Evolutionary conservation across 139 green algal genomes (phyloP).

Genomic region (Auxenochlorella pyrenoidosa): DNA sequence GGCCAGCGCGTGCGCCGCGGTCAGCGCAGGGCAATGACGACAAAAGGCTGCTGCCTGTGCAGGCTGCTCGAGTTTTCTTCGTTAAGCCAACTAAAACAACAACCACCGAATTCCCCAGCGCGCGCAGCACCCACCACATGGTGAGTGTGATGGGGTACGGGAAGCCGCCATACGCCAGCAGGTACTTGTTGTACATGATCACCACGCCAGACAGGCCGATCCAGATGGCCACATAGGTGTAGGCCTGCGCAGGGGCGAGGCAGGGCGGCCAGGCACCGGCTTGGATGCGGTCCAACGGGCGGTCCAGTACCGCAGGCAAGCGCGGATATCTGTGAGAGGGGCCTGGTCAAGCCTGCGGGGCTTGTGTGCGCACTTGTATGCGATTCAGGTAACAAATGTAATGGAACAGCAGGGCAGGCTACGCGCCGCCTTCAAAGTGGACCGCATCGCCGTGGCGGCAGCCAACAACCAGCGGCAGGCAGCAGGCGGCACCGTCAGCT

Average conservation of each 20-base stretch:
- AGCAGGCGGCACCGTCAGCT: not conserved
- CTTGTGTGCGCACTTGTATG: not conserved
- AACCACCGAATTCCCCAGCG: too few relatives aligned
- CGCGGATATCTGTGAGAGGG: not conserved
- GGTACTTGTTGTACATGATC: conserved; percentile 97
- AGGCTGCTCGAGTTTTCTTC: too few relatives aligned
- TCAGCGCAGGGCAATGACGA: not conserved
- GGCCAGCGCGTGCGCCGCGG: not conserved
- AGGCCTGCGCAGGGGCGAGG: conserved; percentile 41
- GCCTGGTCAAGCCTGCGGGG: not conserved
- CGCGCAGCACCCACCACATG: conserved; percentile 36
- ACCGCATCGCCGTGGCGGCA: not conserved
- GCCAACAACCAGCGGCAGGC: not conserved
- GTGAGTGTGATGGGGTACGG: conserved; percentile 92
- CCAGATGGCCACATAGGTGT: conserved; percentile 85
- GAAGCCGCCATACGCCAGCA: conserved; percentile 86
- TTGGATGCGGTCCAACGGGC: too few relatives aligned
- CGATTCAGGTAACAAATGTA: too few relatives aligned
- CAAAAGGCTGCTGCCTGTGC: too few relatives aligned
- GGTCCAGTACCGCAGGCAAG: too few relatives aligned
- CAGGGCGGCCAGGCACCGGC: too few relatives aligned
- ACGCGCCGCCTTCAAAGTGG: not conserved
- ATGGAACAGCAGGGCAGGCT: too few relatives aligned
- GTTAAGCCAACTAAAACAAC: too few relatives aligned
- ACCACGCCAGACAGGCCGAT: conserved; percentile 75